Evolutionary conservation across 2,329 filamentous ascomycete species (phyloP), one percentile per base, ranked within the genome.

Genomic region (Echinosphaeria canescens): DNA sequence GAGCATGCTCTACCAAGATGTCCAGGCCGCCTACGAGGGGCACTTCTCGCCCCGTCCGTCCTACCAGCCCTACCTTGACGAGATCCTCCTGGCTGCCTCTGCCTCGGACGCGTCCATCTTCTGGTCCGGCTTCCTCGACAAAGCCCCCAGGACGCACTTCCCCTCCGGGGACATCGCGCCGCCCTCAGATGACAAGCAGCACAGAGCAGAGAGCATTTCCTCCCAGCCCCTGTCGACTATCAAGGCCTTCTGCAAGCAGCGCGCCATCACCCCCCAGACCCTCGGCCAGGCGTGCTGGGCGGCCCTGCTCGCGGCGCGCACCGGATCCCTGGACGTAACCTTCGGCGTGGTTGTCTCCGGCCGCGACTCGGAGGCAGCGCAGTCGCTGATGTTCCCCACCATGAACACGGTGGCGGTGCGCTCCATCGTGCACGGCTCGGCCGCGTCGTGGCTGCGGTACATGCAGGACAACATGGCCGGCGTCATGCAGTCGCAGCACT

Each of bases 361-460:
- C 11, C 64, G 85, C n/a, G 79, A 88, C 30, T 69, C 67, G 8
- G 71, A 76, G 24, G 60, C 64, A 11, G 62, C 68, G 0, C 63
- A 75, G 23, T 46, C 63, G 15, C 47, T 85, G 10, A 57, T 84
- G 41, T 93, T 92, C 38, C 85, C 84, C 0, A 80, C 76, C 0
- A 92, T 93, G 78, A 93, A 91, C 40, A 92, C 84, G 0, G 70
- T 92, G 0, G 65, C 75, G 0, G 56, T 91, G 6, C 62, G 82
- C 9, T 62, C 62, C 2, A 57, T 84, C 3, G 43, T 92, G 3
- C 75, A 88, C 37, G 79, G 79, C 2, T 68, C 59, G 0, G 49
- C 62, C 0, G 34, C 44, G 1, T 59, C 70, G 1, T 71, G 90
- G 48, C 48, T 92, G 15, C 56, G 53, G 10, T 76, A 84, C 39